These are phyloP conservation scores for Lathyrus sativus DNA, from an alignment of 306 rosid species.

Conservation along the genomic window DNA sequence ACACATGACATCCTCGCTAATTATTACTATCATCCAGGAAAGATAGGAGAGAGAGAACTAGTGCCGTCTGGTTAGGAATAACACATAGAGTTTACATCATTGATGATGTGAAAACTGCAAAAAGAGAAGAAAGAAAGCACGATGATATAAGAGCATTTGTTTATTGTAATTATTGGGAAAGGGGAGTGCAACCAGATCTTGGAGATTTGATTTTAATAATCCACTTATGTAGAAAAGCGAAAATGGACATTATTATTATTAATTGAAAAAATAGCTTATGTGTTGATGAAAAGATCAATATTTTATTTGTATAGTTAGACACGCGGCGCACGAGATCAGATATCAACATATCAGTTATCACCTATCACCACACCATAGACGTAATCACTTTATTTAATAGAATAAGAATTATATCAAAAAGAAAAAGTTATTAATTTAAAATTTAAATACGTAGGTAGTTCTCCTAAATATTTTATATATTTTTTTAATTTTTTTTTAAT, in stretches of 20 bases:
- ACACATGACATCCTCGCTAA: too few relatives aligned
- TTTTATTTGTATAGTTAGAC: not conserved
- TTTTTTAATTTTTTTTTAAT: too few relatives aligned
- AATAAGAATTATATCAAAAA: too few relatives aligned
- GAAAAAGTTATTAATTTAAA: too few relatives aligned
- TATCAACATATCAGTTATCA: conserved; percentile 23
- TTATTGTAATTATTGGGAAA: conserved; percentile 31
- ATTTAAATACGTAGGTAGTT: too few relatives aligned
- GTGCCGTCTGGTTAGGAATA: conserved; percentile 24
- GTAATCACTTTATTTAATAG: too few relatives aligned
- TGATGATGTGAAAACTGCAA: conserved; percentile 23
- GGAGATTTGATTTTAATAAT: conserved; percentile 11
- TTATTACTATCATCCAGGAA: not conserved
- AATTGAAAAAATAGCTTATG: not conserved
- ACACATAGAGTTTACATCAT: conserved; percentile 20
- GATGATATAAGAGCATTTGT: conserved; percentile 22
- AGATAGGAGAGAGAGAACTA: conserved; percentile 13
- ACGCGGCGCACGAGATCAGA: not conserved
- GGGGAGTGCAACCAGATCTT: conserved; percentile 34
- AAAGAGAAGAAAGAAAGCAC: conserved; percentile 26
- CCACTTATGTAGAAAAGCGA: conserved; percentile 35
- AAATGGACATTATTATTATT: conserved; percentile 11
- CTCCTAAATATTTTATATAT: too few relatives aligned
- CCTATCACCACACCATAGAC: not conserved
- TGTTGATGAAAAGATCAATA: not conserved